Conservation (phyloP, 2,329 filamentous ascomycete species). For the Aspergillus latus region DNA sequence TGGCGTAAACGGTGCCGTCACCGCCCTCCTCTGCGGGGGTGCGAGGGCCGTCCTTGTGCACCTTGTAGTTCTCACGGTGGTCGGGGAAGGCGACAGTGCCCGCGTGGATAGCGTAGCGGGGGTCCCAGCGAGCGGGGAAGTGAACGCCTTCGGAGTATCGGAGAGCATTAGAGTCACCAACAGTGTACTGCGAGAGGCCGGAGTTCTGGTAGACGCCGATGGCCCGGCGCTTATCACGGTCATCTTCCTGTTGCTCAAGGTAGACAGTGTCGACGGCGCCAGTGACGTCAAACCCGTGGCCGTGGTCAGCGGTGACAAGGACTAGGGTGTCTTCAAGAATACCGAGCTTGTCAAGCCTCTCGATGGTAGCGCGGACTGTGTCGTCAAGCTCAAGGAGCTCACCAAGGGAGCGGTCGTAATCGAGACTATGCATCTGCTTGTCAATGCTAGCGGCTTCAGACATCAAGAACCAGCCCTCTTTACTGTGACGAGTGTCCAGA, state of each 20-base stretch:
- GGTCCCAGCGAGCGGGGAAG: constrained; percentile 84
- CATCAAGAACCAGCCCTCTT: constrained; percentile 84
- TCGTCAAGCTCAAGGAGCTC: constrained; percentile 85
- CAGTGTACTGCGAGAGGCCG: constrained; percentile 72
- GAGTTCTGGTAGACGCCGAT: constrained; percentile 72
- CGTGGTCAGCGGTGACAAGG: constrained; percentile 82
- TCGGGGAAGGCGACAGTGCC: constrained; percentile 73
- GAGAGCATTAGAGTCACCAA: constrained; percentile 57
- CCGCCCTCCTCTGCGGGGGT: constrained; percentile 58
- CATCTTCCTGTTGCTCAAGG: constrained; percentile 61
- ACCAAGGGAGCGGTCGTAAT: constrained; percentile 81
- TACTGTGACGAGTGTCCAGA: constrained; percentile 62
- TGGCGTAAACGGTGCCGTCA: constrained; percentile 58
- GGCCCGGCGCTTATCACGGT: constrained; percentile 72
- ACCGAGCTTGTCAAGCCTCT: constrained; percentile 64
- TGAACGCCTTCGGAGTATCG: constrained; percentile 69
- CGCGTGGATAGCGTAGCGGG: constrained; percentile 74
- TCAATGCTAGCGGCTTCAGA: constrained; percentile 81
- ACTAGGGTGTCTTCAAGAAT: constrained; percentile 74
- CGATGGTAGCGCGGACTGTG: constrained; percentile 72
- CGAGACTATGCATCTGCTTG: constrained; percentile 84
- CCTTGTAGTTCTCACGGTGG: constrained; percentile 71
- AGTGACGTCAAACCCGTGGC: constrained; percentile 85
- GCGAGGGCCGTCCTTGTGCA: constrained; percentile 66
- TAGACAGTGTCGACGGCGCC: constrained; percentile 80